Evolutionary conservation across 306 rosid genomes (phyloP), one percentile per base, ranked within the genome.

Genomic region (Rubus idaeus): DNA sequence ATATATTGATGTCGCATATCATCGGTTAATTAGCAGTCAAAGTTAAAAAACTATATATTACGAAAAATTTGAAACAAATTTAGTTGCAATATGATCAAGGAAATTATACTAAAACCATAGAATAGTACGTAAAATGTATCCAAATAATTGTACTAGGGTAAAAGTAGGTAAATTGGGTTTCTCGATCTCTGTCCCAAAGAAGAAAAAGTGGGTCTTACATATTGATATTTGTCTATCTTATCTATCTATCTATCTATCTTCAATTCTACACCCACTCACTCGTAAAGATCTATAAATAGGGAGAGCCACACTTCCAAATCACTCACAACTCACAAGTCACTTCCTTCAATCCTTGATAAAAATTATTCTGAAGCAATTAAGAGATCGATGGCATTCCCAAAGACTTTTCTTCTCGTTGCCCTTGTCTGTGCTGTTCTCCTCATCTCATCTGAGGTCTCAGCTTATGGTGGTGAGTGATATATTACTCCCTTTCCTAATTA

Each of bases 311-410:
- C 35, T 26, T 2, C 26, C 41, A 4, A 68, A 53, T 69, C 39
- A 21, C 74, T 26, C 62, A 50, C 5, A n/a, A 51, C 26, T 30
- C 73, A 26, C 52, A n/a, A 51, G 47, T 30, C 73, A 26, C 52
- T 50, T 23, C 40, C 35, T 46, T 12, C 53, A 30, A 30, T 30
- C 35, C 35, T 30, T 30, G 35, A 21, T 42, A 41, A 9, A 5
- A 8, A 12, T 21, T 30, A 14, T 26, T 12, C 40, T 20, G 45
- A 7, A 20, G 21, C 10, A 46, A 13, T 2, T 4, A 47, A 23
- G 44, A 35, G 8, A 16, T 62, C 45, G 13, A 78, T 78, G 82
- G 82, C 77, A 42, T 42, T 13, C 63, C 47, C 76, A 61, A 77
- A 77, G 76, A 37, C 69, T 56, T 8, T 51, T 30, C 68, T 65